Evolutionary conservation across 2,329 filamentous ascomycete species (phyloP).

Genomic region (Scedosporium apiospermum): DNA sequence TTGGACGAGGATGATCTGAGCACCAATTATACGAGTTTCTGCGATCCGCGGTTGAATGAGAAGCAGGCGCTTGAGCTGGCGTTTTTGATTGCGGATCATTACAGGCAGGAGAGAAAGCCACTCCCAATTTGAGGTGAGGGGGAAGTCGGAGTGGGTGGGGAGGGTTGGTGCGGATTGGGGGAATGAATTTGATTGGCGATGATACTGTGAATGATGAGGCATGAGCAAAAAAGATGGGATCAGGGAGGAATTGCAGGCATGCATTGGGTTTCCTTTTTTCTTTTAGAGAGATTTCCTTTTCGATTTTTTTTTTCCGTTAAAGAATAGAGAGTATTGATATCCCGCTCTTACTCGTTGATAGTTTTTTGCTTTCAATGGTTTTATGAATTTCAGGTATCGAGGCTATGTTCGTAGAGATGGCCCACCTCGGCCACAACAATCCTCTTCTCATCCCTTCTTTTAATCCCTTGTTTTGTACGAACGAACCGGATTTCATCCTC

Average conservation of each 20-base stretch:
- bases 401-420: background rate
- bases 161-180: no score
- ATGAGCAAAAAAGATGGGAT: no score
- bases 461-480: background rate
- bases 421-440: no score
- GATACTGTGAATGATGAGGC: no score
- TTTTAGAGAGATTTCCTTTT: no score
- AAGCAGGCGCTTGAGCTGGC: constrained; percentile 95
- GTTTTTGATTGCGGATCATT: constrained; percentile 85
- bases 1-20: constrained; percentile 81
- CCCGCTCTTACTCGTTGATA: background rate
- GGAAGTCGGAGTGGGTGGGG: background rate
- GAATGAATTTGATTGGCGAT: no score
- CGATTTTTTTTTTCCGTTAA: background rate
- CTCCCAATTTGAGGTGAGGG: background rate
- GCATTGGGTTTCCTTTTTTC: no score
- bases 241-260: no score
- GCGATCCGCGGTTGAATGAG: constrained; percentile 90
- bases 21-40: constrained; percentile 90
- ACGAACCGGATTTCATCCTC: background rate
- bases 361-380: background rate
- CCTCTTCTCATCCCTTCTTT: background rate
- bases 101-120: constrained; percentile 27
- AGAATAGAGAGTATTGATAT: background rate
- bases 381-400: background rate